Evolutionary conservation across 108 stramenopile species (phyloP).

Genomic region (Fragilaria crotonensis): DNA sequence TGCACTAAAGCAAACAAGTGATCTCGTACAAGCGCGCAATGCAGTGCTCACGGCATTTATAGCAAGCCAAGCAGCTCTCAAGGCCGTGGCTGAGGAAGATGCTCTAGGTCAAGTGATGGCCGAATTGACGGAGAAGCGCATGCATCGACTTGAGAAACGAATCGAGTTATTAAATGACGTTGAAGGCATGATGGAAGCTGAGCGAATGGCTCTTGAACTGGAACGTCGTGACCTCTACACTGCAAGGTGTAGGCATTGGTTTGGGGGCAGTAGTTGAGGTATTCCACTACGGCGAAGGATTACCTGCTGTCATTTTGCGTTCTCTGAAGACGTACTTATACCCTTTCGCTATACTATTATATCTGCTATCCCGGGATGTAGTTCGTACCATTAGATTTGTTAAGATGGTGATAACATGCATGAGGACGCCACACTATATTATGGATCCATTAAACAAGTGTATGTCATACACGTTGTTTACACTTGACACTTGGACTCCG

Average conservation of each 20-base stretch:
- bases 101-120: constrained; percentile 42
- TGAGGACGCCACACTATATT: no score
- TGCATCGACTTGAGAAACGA: constrained; percentile 77
- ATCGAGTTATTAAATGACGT: constrained; percentile 75
- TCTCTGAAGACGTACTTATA: no score
- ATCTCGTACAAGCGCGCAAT: constrained; percentile 44
- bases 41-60: constrained; percentile 41
- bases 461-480: no score
- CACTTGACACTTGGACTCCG: no score
- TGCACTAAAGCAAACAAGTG: constrained; percentile 41
- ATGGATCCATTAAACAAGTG: no score
- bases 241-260: constrained; percentile 80
- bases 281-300: no score
- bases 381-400: no score
- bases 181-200: constrained; percentile 81
- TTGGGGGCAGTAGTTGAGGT: constrained; percentile 17
- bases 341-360: no score
- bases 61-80: constrained; percentile 36
- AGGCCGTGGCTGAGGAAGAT: constrained; percentile 31
- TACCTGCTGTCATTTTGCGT: no score
- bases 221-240: constrained; percentile 87
- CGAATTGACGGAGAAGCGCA: constrained; percentile 65
- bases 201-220: constrained; percentile 77
- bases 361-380: no score
- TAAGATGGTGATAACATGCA: no score